Evolutionary conservation across 1,284 basidiomycete genomes (phyloP).

Genomic region (Laetiporus sulphureus): DNA sequence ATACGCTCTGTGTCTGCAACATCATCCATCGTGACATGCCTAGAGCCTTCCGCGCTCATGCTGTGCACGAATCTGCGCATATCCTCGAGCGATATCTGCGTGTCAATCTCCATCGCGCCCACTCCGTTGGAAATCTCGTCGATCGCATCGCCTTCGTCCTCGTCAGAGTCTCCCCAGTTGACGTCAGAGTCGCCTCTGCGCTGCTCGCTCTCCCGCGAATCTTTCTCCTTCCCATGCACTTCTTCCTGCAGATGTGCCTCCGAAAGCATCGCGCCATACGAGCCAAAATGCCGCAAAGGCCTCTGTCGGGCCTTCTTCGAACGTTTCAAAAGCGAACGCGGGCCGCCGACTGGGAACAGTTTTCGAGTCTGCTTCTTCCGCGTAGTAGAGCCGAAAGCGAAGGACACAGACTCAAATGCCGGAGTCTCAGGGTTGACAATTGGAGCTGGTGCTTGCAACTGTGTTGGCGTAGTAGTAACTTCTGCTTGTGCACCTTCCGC

Average conservation of each 20-base stretch:
- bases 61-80: slow-evolving; percentile 52
- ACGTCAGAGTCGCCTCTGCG: slow-evolving; percentile 63
- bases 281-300: slow-evolving; percentile 35
- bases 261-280: slow-evolving; percentile 49
- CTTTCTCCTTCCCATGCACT: slow-evolving; percentile 22
- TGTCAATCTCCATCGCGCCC: slow-evolving; percentile 56
- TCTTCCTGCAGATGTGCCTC: slow-evolving; percentile 43
- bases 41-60: slow-evolving; percentile 40
- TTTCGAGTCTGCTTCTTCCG: slow-evolving; percentile 14
- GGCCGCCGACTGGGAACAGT: slow-evolving; percentile 17
- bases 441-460: neutral
- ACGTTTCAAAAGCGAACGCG: slow-evolving; percentile 17
- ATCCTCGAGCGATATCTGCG: slow-evolving; percentile 38
- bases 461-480: neutral
- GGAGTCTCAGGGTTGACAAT: slow-evolving; percentile 5
- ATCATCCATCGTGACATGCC: slow-evolving; percentile 60
- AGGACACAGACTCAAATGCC: slow-evolving; percentile 15
- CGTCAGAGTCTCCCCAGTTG: slow-evolving; percentile 63
- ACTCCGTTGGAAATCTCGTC: slow-evolving; percentile 31
- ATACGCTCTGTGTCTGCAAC: slow-evolving; percentile 49
- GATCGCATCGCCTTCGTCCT: slow-evolving; percentile 49
- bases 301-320: slow-evolving; percentile 21
- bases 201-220: slow-evolving; percentile 41
- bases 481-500: neutral
- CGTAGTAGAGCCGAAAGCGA: slow-evolving; percentile 12